Evolutionary conservation across 805 yeast genomes (phyloP).

Genomic region (Metschnikowia vanudenii): DNA sequence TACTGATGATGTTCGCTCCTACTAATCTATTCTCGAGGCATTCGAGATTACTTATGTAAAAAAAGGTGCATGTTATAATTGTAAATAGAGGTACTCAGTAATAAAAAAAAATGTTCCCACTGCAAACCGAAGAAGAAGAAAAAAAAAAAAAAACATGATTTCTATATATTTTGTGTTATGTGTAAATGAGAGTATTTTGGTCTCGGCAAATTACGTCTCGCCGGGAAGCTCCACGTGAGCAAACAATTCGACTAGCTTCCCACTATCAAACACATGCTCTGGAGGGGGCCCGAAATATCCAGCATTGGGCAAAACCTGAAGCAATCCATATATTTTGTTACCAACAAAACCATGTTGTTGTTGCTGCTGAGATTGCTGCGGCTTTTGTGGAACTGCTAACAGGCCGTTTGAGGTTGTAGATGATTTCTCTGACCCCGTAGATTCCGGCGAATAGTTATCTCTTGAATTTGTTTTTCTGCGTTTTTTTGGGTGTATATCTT

Average conservation of each 20-base stretch:
- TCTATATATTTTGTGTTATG: neutral
- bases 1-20: conserved; percentile 18
- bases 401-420: neutral
- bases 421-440: conserved; percentile 2
- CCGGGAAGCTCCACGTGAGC: conserved; percentile 27
- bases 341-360: conserved; percentile 32
- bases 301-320: conserved; percentile 61
- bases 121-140: too few relatives aligned
- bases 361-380: conserved; percentile 9
- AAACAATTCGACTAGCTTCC: conserved; percentile 47
- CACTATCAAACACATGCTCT: conserved; percentile 53
- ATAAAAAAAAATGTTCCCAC: neutral
- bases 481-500: conserved; percentile 9
- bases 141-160: neutral
- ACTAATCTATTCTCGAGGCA: neutral
- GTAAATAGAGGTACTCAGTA: neutral
- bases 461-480: conserved; percentile 17
- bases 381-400: conserved; percentile 6
- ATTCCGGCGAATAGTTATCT: conserved; percentile 14
- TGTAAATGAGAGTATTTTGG: neutral
- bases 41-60: neutral
- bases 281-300: conserved; percentile 48
- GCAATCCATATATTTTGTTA: conserved; percentile 39
- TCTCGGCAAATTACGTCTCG: conserved; percentile 2
- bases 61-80: neutral